A percentile compares a stretch with the other conserved stretches of the same genome.
These are phyloP conservation scores for Phytophthora capsici DNA, from an alignment of 352 stramenopile species.

Conservation along the genomic window DNA sequence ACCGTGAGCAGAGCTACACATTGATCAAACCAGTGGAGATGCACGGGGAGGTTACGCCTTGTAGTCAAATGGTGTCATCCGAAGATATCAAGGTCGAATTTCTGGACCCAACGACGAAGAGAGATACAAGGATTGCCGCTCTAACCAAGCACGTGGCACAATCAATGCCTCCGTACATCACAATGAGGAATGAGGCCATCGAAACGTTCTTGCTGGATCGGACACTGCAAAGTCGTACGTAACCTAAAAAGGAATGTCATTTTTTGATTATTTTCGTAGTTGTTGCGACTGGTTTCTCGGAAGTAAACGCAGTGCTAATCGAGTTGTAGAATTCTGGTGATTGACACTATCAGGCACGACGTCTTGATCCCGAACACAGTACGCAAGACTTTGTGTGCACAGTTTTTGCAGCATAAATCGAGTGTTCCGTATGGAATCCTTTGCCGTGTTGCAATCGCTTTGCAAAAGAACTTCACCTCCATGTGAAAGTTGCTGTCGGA, in stretches of 20 bases:
- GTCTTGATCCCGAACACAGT: constrained; percentile 51
- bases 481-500: constrained; percentile 42
- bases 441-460: constrained; percentile 8
- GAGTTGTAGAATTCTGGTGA: neutral
- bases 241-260: too few relatives aligned
- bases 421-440: constrained; percentile 11
- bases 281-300: constrained; percentile 7
- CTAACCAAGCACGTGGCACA: too few relatives aligned
- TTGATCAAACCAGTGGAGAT: constrained; percentile 37
- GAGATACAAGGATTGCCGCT: too few relatives aligned
- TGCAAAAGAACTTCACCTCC: constrained; percentile 40
- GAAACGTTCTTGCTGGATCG: too few relatives aligned
- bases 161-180: too few relatives aligned
- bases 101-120: too few relatives aligned
- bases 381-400: constrained; percentile 54
- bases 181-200: too few relatives aligned
- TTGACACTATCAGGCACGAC: constrained; percentile 34
- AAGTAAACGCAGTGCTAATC: constrained; percentile 20
- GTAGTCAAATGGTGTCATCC: too few relatives aligned
- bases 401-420: constrained; percentile 61
- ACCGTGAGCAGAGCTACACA: constrained; percentile 59
- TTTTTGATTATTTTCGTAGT: neutral
- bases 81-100: too few relatives aligned
- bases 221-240: too few relatives aligned
- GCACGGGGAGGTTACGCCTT: too few relatives aligned